Base-by-base conservation (phyloP, 202 grass and related monocot genomes). In the Musa balbisiana region DNA sequence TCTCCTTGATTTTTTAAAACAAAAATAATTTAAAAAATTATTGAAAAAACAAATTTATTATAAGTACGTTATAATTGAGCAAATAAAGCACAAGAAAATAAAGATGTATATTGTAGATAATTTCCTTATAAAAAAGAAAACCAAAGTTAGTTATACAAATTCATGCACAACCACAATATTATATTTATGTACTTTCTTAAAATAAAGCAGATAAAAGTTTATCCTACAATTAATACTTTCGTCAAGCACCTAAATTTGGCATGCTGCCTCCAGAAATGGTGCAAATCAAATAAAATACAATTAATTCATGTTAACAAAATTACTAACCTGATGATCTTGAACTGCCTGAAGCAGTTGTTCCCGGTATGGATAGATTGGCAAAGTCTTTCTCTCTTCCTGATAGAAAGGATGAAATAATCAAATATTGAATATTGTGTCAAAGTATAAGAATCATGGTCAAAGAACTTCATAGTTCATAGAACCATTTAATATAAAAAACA, bases 321-420 rank as follows among this genome's bases (percentile, higher is more conserved):
- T 15, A 74, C 75, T 56, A 87, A 96, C 90, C 90, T 97, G 90
- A 80, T 88, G 77, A 76, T 93, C 83, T 49, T 89, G 81, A 24
- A 98, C 55, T 74, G 94, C 90, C 75, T 88, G 76, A 20, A 98
- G 88, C 69, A 98, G 75, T 80, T 89, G 77, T 21, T 98, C 90
- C 83, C 87, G 87, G 73, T 91, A 93, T 81, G 90, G 84, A 78
- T 91, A 93, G 22, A 98, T 93, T 64, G 94, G 94, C 66, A 98
- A 91, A 52, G 86, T 93, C 85, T 93, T 91, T 24, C 94, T 74
- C 60, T 98, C 90, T 84, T 98, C 94, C 88, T 97, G 75, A 20
- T 49, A 72, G 70, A 26, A 55, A 74, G 24, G 56, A 62, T 62
- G 11, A 72, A 71, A 52, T 80, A 81, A 9, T 76, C 63, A 59